Base-by-base conservation (phyloP, 305 asterid species). In the Fraxinus dipetala region DNA sequence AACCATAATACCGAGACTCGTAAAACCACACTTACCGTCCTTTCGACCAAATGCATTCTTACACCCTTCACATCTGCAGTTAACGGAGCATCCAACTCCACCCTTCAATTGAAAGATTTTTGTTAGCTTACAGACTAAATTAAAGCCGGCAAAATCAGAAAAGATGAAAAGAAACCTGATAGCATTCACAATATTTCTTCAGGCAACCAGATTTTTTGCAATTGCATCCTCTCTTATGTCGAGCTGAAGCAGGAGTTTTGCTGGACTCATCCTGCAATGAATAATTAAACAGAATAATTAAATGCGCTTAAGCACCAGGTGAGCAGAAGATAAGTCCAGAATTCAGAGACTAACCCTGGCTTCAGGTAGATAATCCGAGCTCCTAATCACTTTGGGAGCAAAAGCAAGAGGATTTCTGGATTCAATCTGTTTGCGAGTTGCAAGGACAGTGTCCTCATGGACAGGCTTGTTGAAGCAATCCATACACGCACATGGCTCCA, bases 211-310 rank as follows among this genome's bases (percentile, higher is more conserved):
- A 96, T 83, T 96, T 96, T 56, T 94, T 96, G 93, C 99, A 96
- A 89, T 94, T 94, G 91, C 99, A 96, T 85, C 99, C 99, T 89
- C 98, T 84, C 84, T 96, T 96, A 85, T 96, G 99, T 80, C 99
- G 95, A 61, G 98, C 98, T 59, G 99, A 96, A 80, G 98, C 98
- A 63, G 99, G 99, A 36, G 99, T 96, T 82, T 92, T 91, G 87
- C 89, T 92, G 54, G 91, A 88, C 83, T 93, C 97, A 4, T 91
- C 95, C 97, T 94, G 87, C 82, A 84, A 81, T 16, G 69, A 81
- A 65, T 35, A 32, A 45, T 51, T 26, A 24, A 75, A 22, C 40
- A 78, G 45, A 59, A n/a, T 61, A 48, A 45, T 36, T 2, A 73
- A 20, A 51, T 35, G 54, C 32, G 26, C 61, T 18, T 16, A 67